These are phyloP conservation scores for Cercis canadensis DNA, from an alignment of 306 rosid species.

Conservation along the genomic window DNA sequence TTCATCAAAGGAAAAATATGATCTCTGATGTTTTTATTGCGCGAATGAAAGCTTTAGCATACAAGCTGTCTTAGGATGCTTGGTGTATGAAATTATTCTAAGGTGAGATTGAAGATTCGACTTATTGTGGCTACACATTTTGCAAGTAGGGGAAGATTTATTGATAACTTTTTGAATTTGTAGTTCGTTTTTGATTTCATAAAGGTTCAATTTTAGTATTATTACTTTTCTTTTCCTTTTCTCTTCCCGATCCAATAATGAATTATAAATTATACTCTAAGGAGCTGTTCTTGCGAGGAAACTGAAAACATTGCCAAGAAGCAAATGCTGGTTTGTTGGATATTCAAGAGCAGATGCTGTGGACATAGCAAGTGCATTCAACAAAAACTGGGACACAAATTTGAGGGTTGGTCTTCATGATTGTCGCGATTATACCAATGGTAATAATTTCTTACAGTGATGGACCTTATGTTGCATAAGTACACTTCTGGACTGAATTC, in stretches of 20 bases:
- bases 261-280: constrained; percentile 28
- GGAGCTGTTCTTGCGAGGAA: constrained; percentile 75
- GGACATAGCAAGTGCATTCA: constrained; percentile 66
- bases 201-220: background rate
- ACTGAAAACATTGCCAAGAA: constrained; percentile 63
- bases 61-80: background rate
- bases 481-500: background rate
- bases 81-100: constrained; percentile 4
- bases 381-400: constrained; percentile 65
- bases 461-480: constrained; percentile 3
- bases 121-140: no score
- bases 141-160: no score
- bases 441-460: constrained; percentile 48
- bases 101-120: constrained; percentile 1
- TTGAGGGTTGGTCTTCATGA: constrained; percentile 75
- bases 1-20: background rate
- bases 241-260: background rate
- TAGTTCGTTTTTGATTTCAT: constrained; percentile 5
- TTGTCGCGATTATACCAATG: constrained; percentile 83
- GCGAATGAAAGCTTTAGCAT: constrained; percentile 5
- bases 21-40: constrained; percentile 4
- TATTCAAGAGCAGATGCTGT: constrained; percentile 52
- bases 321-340: constrained; percentile 88
- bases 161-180: constrained; percentile 11
- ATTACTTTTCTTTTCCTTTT: constrained; percentile 4